These are phyloP conservation scores for Globisporangium acanthophoron DNA, from an alignment of 352 stramenopile species.

Conservation along the genomic window DNA sequence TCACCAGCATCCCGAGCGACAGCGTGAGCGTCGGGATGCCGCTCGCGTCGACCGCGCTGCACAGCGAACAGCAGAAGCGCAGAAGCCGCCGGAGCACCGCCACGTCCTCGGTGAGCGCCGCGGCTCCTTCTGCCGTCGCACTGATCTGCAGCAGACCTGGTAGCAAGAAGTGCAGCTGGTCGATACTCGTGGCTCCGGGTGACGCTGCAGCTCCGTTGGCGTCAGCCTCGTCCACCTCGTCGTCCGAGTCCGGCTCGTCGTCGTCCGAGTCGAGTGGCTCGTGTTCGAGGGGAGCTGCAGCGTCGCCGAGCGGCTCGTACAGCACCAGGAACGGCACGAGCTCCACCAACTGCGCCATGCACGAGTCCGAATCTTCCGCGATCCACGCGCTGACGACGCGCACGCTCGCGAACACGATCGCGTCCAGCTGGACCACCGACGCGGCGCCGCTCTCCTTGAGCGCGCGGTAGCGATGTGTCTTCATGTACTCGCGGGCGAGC, in stretches of 20 bases:
- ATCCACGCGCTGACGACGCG: conserved; percentile 78
- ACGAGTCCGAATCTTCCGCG: conserved; percentile 76
- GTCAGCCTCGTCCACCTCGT: conserved; percentile 35
- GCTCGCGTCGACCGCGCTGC: conserved; percentile 37
- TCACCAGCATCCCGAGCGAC: conserved; percentile 72
- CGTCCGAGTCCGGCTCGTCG: conserved; percentile 41
- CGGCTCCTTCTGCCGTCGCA: conserved; percentile 47
- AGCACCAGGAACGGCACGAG: conserved; percentile 78
- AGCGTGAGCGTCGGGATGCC: conserved; percentile 67
- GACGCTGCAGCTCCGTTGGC: conserved; percentile 20
- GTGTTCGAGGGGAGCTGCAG: not conserved
- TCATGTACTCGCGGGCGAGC: conserved; percentile 58
- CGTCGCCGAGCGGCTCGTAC: conserved; percentile 28
- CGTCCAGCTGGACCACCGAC: conserved; percentile 52
- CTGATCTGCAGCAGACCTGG: conserved; percentile 79
- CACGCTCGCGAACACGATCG: conserved; percentile 70
- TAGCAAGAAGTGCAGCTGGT: conserved; percentile 77
- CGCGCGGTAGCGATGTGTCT: conserved; percentile 60
- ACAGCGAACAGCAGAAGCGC: conserved; percentile 73
- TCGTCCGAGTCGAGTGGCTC: conserved; percentile 20
- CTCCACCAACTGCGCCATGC: conserved; percentile 57
- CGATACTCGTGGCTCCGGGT: conserved; percentile 20
- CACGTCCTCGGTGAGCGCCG: conserved; percentile 49
- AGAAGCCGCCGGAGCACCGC: conserved; percentile 62
- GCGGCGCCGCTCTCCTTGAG: conserved; percentile 28